These are phyloP conservation scores for Plenodomus tracheiphilus DNA, from an alignment of 2,329 filamentous ascomycete species.

Conservation along the genomic window DNA sequence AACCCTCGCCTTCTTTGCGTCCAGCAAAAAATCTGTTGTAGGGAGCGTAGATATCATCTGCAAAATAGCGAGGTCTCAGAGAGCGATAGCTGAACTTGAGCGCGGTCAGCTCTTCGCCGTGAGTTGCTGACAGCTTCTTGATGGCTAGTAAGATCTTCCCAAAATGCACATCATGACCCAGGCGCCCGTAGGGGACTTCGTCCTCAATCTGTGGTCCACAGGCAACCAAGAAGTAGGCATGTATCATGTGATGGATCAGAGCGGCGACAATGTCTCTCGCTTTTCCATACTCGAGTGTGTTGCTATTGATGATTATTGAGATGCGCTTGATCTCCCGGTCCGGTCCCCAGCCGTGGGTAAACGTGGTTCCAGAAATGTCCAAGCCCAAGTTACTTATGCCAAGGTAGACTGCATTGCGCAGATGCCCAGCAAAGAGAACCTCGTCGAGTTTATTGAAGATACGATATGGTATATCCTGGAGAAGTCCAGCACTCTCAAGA, in stretches of 20 bases:
- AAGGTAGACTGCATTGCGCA: conserved; percentile 45
- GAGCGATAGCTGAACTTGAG: conserved; percentile 40
- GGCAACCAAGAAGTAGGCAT: conserved; percentile 50
- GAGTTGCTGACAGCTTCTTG: conserved; percentile 33
- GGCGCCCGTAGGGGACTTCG: conserved; percentile 38
- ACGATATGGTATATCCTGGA: conserved; percentile 32
- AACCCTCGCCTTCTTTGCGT: conserved; percentile 13
- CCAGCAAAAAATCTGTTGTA: background rate
- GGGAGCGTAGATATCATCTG: conserved; percentile 15
- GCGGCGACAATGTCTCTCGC: conserved; percentile 42
- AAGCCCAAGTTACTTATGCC: conserved; percentile 27
- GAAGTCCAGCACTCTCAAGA: conserved; percentile 18
- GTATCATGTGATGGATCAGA: conserved; percentile 52
- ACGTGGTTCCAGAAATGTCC: conserved; percentile 43
- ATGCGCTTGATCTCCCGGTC: conserved; percentile 36
- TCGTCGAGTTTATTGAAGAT: conserved; percentile 45
- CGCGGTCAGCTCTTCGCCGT: conserved; percentile 30
- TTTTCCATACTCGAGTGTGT: conserved; percentile 24
- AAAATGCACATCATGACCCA: conserved; percentile 46
- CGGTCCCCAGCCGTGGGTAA: conserved; percentile 32
- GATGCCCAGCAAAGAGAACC: conserved; percentile 42
- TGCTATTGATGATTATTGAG: conserved; percentile 41
- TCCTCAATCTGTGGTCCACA: conserved; percentile 43
- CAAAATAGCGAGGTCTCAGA: conserved; percentile 3
- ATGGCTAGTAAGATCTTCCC: conserved; percentile 47